Evolutionary conservation across 2,329 filamentous ascomycete genomes (phyloP).

Genomic region (Volutella citrinella): DNA sequence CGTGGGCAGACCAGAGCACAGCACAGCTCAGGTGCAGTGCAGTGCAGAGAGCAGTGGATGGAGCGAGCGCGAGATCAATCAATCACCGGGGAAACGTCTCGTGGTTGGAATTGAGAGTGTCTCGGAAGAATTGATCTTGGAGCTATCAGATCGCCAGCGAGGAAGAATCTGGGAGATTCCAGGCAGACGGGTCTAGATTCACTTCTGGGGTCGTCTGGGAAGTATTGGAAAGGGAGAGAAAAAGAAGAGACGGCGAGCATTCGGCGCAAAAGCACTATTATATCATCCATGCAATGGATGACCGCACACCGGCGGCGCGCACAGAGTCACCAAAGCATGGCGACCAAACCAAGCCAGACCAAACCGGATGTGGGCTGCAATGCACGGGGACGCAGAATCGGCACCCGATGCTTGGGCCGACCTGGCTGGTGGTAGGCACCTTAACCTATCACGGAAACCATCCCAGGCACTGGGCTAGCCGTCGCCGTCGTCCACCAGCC

Average conservation of each 20-base stretch:
- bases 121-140: slow-evolving; percentile 5
- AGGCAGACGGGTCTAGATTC: neutral
- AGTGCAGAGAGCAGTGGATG: too few species aligned
- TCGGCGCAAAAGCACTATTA: neutral
- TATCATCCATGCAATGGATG: neutral
- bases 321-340: slow-evolving; percentile 1
- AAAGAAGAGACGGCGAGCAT: too few species aligned
- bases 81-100: slow-evolving; percentile 1
- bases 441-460: slow-evolving; percentile 9
- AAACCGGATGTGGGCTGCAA: too few species aligned
- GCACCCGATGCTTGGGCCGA: too few species aligned
- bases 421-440: too few species aligned
- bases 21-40: too few species aligned
- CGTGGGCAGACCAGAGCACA: too few species aligned
- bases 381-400: too few species aligned
- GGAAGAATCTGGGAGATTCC: slow-evolving; percentile 2
- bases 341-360: too few species aligned
- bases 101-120: slow-evolving; percentile 2
- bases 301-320: neutral
- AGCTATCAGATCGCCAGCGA: slow-evolving; percentile 3
- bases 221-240: neutral
- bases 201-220: neutral
- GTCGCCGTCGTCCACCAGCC: slow-evolving; percentile 9
- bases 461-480: slow-evolving; percentile 6
- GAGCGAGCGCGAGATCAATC: too few species aligned